Evolutionary conservation across 2,329 filamentous ascomycete species (phyloP).

Genomic region (Aspergillus piperis): DNA sequence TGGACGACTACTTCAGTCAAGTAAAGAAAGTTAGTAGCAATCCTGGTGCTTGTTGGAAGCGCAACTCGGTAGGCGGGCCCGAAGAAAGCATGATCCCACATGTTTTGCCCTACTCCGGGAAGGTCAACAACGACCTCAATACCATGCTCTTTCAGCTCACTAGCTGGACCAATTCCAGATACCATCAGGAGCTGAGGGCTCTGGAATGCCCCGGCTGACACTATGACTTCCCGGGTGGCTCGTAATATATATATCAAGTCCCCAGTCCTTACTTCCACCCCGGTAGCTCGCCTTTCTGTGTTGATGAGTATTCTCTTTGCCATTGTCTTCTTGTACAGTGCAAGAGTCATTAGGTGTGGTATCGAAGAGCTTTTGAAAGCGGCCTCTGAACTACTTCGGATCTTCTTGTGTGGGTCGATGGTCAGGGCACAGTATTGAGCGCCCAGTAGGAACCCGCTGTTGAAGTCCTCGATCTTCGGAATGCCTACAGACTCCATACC

Average conservation of each 20-base stretch:
- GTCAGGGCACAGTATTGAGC: slow-evolving; percentile 52
- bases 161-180: slow-evolving; percentile 50
- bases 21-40: slow-evolving; percentile 19
- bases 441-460: slow-evolving; percentile 47
- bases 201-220: slow-evolving; percentile 57
- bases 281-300: slow-evolving; percentile 45
- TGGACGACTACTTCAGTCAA: slow-evolving; percentile 17
- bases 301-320: slow-evolving; percentile 55
- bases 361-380: slow-evolving; percentile 34
- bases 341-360: slow-evolving; percentile 28
- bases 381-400: slow-evolving; percentile 52
- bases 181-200: slow-evolving; percentile 58
- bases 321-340: slow-evolving; percentile 47
- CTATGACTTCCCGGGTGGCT: slow-evolving; percentile 52
- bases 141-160: slow-evolving; percentile 23
- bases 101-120: slow-evolving; percentile 41
- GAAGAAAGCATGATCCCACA: slow-evolving; percentile 39
- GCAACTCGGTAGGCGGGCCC: slow-evolving; percentile 32
- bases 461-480: slow-evolving; percentile 40
- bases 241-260: slow-evolving; percentile 48
- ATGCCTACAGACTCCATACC: slow-evolving; percentile 48
- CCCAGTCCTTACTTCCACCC: slow-evolving; percentile 48
- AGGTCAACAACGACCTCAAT: slow-evolving; percentile 32
- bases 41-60: slow-evolving; percentile 25
- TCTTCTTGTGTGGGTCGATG: slow-evolving; percentile 39